phyloP scores from a whole-genome alignment of 177 flowering plant species.

The Vitis hybrid region DNA sequence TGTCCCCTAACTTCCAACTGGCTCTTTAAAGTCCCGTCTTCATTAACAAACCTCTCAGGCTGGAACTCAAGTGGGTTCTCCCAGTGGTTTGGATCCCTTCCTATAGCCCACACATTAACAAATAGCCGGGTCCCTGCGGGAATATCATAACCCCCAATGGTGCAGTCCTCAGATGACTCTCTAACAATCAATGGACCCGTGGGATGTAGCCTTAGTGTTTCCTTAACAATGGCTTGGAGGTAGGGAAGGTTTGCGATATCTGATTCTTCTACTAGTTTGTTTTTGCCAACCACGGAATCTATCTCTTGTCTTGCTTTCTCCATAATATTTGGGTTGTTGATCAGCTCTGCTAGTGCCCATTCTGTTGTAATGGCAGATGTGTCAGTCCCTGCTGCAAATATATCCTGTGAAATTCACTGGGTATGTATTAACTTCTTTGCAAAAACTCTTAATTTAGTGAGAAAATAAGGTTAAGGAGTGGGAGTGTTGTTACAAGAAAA shows the following conservation, averaged over 20 bases:
- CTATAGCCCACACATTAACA: constrained; percentile 44
- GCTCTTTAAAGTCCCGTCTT: constrained; percentile 8
- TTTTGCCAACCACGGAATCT: constrained; percentile 34
- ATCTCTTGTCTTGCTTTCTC: constrained; percentile 44
- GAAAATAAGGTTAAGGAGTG: too few relatives aligned
- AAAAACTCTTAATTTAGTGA: too few relatives aligned
- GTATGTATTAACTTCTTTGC: too few relatives aligned
- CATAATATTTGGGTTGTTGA: constrained; percentile 45
- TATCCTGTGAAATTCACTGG: constrained; percentile 20
- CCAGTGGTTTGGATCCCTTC: constrained; percentile 47
- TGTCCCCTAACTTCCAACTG: constrained; percentile 40
- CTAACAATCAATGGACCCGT: constrained; percentile 13
- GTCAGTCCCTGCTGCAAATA: constrained; percentile 44
- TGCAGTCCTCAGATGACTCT: constrained; percentile 34
- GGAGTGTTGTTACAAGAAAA: too few relatives aligned
- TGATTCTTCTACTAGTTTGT: constrained; percentile 42
- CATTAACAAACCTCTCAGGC: constrained; percentile 50
- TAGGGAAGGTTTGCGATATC: constrained; percentile 46
- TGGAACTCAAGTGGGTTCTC: constrained; percentile 36
- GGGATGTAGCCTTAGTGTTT: constrained; percentile 51
- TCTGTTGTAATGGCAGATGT: constrained; percentile 34
- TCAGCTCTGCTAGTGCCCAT: constrained; percentile 56
- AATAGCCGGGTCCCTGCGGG: constrained; percentile 31
- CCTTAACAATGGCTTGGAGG: constrained; percentile 56
- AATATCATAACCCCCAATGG: constrained; percentile 31